Percentiles rank a stretch among this genome's conserved stretches.
These are phyloP conservation scores for Scedosporium minutisporum DNA, from an alignment of 2,329 filamentous ascomycete species.

Conservation along the genomic window DNA sequence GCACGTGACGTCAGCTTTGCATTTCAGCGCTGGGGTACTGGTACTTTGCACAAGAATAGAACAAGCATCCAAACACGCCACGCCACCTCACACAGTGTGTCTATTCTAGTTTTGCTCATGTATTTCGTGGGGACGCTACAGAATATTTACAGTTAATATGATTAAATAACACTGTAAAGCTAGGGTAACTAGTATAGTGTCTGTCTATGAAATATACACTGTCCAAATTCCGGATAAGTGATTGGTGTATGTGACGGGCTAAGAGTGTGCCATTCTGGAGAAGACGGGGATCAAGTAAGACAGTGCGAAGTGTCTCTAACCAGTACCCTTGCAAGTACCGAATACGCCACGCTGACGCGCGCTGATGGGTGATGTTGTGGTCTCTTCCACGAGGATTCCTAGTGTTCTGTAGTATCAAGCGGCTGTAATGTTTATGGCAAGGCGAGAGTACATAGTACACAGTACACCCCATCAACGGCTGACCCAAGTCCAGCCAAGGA, in stretches of 20 bases:
- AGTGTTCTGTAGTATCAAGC: background rate
- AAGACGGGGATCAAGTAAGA: too few relatives aligned
- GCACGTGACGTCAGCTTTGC: background rate
- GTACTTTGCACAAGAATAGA: background rate
- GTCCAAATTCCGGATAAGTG: too few relatives aligned
- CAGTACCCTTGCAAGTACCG: background rate
- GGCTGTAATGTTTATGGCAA: background rate
- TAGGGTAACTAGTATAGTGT: too few relatives aligned
- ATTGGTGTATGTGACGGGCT: too few relatives aligned
- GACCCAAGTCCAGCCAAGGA: background rate
- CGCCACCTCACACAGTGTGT: background rate
- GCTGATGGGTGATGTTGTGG: background rate
- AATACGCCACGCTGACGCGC: background rate
- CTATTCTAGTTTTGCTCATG: background rate
- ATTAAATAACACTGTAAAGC: background rate
- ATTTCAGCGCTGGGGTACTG: too few relatives aligned
- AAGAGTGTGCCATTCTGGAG: too few relatives aligned
- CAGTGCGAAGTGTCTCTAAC: too few relatives aligned
- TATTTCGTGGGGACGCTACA: background rate
- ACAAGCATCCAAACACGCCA: background rate
- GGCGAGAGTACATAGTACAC: background rate
- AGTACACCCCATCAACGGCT: background rate
- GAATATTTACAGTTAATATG: too few relatives aligned
- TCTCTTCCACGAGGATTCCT: background rate
- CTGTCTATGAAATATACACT: too few relatives aligned